A percentile compares a stretch with the other conserved stretches of the same genome.
These are phyloP conservation scores for Beauveria asiatica DNA, from an alignment of 2,329 filamentous ascomycete species.

Conservation along the genomic window DNA sequence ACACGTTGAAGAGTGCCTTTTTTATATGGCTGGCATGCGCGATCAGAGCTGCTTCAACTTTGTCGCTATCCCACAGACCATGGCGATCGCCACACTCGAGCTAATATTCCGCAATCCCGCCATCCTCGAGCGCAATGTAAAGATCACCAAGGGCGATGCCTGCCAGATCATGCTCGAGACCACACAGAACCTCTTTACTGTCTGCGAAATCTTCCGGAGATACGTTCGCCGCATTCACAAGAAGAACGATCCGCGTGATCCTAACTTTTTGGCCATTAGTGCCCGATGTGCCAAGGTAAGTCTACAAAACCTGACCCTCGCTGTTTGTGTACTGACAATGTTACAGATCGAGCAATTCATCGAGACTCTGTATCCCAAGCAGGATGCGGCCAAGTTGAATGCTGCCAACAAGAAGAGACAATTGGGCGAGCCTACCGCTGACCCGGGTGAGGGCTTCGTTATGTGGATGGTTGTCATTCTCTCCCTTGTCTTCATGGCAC, in stretches of 20 bases:
- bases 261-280: constrained; percentile 87
- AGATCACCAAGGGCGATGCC: constrained; percentile 92
- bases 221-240: constrained; percentile 77
- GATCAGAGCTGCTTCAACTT: constrained; percentile 99
- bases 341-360: constrained; percentile 86
- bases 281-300: constrained; percentile 75
- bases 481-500: constrained; percentile 63
- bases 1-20: constrained; percentile 88
- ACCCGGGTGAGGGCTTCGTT: constrained; percentile 53
- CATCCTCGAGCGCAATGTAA: constrained; percentile 81
- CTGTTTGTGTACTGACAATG: constrained; percentile 13
- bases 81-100: constrained; percentile 95
- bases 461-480: constrained; percentile 58
- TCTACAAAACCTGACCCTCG: neutral
- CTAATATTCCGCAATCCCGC: constrained; percentile 84
- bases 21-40: constrained; percentile 88
- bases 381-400: constrained; percentile 57
- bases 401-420: constrained; percentile 30
- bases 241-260: constrained; percentile 91
- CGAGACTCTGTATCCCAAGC: constrained; percentile 81
- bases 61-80: constrained; percentile 88
- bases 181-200: constrained; percentile 75
- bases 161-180: constrained; percentile 88
- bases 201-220: constrained; percentile 73
- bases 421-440: constrained; percentile 36